Base-by-base conservation (phyloP, 306 rosid species). In the Castanea mollissima region DNA sequence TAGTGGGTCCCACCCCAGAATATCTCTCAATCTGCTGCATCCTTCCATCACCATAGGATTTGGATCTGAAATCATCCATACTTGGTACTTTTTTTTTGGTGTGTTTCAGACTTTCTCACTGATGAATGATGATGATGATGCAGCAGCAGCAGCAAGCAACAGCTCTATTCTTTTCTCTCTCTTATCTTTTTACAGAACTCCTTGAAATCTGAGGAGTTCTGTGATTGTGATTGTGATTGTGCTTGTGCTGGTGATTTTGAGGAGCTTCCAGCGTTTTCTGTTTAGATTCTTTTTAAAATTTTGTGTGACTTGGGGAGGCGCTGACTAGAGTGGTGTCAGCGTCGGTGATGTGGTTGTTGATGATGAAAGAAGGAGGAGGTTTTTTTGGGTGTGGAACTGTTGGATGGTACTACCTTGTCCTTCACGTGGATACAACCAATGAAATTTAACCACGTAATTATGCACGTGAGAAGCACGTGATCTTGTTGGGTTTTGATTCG, bases 51-150 rank as follows among this genome's bases (percentile, higher is more conserved):
- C 81, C 91, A 29, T 77, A 86, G 6, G 98, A 94, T 69, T 87
- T 92, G 86, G 98, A 92, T 91, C 94, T 88, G 88, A 88, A 88
- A 74, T 89, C 86, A 60, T 89, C 92, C 92, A 86, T 85, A 2
- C 21, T 46, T 4, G 3, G 29, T 12, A 49, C 15, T 12, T 5
- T 34, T 35, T 38, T 0, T 38, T 38, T 0, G 0, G 46, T 38
- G 46, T 41, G 46, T 41, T 41, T 41, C 46, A 41, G 46, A 41
- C 12, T 41, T 8, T 2, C 46, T 41, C 3, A 41, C 46, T 41
- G 46, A 7, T 2, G 31, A 29, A 29, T 41, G 46, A 41, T 25
- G 27, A 25, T 41, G 46, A 38, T 38, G 46, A 38, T 7, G 46
- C 11, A 7, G 11, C 35, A 4, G 35, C 46, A 41, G 46, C 46